These are phyloP conservation scores for Remersonia thermophila DNA, from an alignment of 2,329 filamentous ascomycete species.

Conservation along the genomic window DNA sequence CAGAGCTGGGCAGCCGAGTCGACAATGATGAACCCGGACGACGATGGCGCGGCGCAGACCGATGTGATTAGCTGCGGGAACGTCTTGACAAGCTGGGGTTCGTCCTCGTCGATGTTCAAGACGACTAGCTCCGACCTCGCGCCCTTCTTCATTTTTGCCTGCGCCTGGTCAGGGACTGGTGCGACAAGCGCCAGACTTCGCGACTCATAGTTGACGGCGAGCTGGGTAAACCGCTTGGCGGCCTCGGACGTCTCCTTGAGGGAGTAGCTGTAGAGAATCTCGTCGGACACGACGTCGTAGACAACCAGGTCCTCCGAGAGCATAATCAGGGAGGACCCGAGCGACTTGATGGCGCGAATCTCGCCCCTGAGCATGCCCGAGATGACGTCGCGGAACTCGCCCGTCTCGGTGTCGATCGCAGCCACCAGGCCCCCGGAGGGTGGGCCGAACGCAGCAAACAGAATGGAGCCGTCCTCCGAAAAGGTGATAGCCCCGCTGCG, in stretches of 20 bases:
- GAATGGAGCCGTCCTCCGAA: constrained; percentile 71
- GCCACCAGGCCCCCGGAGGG: constrained; percentile 52
- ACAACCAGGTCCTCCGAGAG: constrained; percentile 63
- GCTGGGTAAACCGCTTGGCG: constrained; percentile 40
- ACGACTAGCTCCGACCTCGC: constrained; percentile 48
- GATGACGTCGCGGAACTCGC: constrained; percentile 53
- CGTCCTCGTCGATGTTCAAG: constrained; percentile 49
- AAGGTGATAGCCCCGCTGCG: constrained; percentile 59
- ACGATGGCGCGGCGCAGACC: constrained; percentile 49
- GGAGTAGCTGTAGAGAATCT: constrained; percentile 53
- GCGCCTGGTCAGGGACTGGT: constrained; percentile 20
- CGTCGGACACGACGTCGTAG: constrained; percentile 74
- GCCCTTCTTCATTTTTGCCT: constrained; percentile 18
- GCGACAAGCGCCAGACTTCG: constrained; percentile 55
- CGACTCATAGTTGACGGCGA: constrained; percentile 58
- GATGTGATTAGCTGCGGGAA: constrained; percentile 50
- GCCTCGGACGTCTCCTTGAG: constrained; percentile 33
- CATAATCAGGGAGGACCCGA: constrained; percentile 62
- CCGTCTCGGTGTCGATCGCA: constrained; percentile 55
- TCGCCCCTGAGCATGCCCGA: constrained; percentile 54
- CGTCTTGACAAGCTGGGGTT: constrained; percentile 46
- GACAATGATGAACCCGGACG: constrained; percentile 61
- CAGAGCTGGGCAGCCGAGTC: constrained; percentile 66
- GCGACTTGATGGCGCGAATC: constrained; percentile 55
- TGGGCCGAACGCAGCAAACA: constrained; percentile 55